Evolutionary conservation across 1,284 basidiomycete species (phyloP).

Genomic region (Chiua sp.): DNA sequence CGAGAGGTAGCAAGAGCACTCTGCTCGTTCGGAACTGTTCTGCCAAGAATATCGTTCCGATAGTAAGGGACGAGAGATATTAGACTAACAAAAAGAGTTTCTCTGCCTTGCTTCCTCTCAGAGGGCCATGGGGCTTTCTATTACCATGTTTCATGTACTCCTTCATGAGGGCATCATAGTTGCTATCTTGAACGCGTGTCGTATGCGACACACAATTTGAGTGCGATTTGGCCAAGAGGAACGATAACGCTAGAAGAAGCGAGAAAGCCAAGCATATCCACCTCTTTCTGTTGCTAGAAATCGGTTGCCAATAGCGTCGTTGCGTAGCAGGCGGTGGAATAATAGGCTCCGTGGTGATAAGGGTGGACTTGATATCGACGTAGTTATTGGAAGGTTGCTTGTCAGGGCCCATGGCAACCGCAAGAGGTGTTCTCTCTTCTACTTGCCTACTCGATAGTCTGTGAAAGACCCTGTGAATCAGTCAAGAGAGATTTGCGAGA

Average conservation of each 20-base stretch:
- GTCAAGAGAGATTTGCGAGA: too few species aligned
- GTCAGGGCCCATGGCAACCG: conserved; percentile 23
- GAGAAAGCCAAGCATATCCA: conserved; percentile 18
- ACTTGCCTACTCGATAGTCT: too few species aligned
- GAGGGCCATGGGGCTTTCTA: conserved; percentile 13
- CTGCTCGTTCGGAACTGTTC: conserved; percentile 52
- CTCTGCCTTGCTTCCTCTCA: conserved; percentile 31
- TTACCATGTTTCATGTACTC: conserved; percentile 27
- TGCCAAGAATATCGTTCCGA: conserved; percentile 22
- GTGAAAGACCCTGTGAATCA: too few species aligned
- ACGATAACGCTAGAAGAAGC: conserved; percentile 12
- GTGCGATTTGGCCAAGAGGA: conserved; percentile 19
- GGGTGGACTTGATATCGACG: conserved; percentile 4
- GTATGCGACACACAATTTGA: neutral
- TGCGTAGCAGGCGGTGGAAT: conserved; percentile 24
- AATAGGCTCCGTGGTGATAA: neutral
- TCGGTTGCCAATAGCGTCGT: conserved; percentile 4
- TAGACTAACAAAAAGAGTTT: conserved; percentile 35
- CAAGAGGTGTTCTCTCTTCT: neutral
- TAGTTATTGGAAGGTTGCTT: conserved; percentile 5
- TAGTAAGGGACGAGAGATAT: neutral
- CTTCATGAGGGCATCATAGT: conserved; percentile 19
- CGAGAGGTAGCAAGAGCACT: conserved; percentile 53
- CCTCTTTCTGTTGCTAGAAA: conserved; percentile 11
- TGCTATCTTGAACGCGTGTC: conserved; percentile 10